Evolutionary conservation across 306 rosid genomes (phyloP).

Genomic region (Arachis stenosperma): DNA sequence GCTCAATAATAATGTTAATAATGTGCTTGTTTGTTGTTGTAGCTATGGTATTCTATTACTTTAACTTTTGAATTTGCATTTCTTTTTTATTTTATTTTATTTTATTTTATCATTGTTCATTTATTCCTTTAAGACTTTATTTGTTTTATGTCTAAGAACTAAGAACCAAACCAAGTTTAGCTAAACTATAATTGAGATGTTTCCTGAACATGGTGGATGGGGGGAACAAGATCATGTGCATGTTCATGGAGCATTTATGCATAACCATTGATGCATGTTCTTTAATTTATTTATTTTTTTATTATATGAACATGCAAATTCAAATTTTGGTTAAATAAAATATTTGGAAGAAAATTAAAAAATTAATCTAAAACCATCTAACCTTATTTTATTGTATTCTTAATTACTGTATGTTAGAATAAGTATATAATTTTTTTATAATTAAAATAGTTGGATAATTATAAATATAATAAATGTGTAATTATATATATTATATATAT

Average conservation of each 20-base stretch:
- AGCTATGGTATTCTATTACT: conserved; percentile 20
- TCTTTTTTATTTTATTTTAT: neutral
- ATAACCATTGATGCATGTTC: conserved; percentile 32
- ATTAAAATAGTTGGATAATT: too few relatives aligned
- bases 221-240: conserved; percentile 83
- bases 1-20: conserved; percentile 44
- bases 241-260: conserved; percentile 60
- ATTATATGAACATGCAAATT: neutral
- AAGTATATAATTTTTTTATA: too few relatives aligned
- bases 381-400: too few relatives aligned
- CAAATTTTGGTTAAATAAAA: neutral
- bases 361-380: too few relatives aligned
- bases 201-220: conserved; percentile 39
- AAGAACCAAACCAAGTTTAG: neutral
- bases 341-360: neutral
- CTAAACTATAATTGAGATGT: conserved; percentile 47
- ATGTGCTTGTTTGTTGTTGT: conserved; percentile 46
- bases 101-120: neutral
- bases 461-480: too few relatives aligned
- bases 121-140: conserved; percentile 24
- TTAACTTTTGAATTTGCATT: conserved; percentile 13
- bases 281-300: neutral
- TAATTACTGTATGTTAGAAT: too few relatives aligned
- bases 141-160: conserved; percentile 29
- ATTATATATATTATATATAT: too few relatives aligned